Evolutionary conservation across 2,329 filamentous ascomycete genomes (phyloP).

Genomic region (Fusarium albosuccineum): DNA sequence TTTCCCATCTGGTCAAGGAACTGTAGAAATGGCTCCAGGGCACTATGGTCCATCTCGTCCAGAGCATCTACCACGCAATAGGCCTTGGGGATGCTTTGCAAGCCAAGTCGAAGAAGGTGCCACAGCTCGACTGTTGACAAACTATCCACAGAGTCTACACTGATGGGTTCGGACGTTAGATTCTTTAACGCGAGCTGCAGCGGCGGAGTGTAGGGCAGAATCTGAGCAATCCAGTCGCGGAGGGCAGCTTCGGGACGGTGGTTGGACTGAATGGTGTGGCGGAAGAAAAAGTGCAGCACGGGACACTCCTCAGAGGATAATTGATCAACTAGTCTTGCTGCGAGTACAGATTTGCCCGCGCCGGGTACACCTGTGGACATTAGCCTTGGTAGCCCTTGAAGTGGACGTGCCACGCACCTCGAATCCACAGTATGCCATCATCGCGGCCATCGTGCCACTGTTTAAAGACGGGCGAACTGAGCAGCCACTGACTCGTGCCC

Average conservation of each 20-base stretch:
- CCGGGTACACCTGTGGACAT: slow-evolving; percentile 51
- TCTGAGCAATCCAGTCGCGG: slow-evolving; percentile 51
- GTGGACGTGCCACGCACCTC: not conserved
- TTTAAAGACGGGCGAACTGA: slow-evolving; percentile 13
- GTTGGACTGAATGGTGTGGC: slow-evolving; percentile 53
- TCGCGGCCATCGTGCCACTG: slow-evolving; percentile 24
- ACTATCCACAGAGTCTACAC: slow-evolving; percentile 9
- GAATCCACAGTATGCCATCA: slow-evolving; percentile 10
- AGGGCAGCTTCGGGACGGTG: slow-evolving; percentile 45
- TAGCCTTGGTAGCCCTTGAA: slow-evolving; percentile 16
- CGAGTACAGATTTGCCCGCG: slow-evolving; percentile 52
- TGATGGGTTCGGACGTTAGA: slow-evolving; percentile 2
- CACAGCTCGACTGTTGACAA: slow-evolving; percentile 45
- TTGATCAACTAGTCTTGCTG: slow-evolving; percentile 40
- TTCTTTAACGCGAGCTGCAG: slow-evolving; percentile 43
- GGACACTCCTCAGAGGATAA: slow-evolving; percentile 28
- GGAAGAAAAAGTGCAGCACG: slow-evolving; percentile 54
- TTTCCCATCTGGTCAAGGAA: slow-evolving; percentile 48
- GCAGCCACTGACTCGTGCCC: slow-evolving; percentile 33
- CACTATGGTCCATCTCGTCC: slow-evolving; percentile 58
- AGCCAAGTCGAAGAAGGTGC: slow-evolving; percentile 38
- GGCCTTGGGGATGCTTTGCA: slow-evolving; percentile 32
- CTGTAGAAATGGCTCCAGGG: slow-evolving; percentile 49
- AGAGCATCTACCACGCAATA: slow-evolving; percentile 58
- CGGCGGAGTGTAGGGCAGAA: slow-evolving; percentile 46